Conservation (phyloP, 768 basidiomycete species). For the Saitozyma podzolica region DNA sequence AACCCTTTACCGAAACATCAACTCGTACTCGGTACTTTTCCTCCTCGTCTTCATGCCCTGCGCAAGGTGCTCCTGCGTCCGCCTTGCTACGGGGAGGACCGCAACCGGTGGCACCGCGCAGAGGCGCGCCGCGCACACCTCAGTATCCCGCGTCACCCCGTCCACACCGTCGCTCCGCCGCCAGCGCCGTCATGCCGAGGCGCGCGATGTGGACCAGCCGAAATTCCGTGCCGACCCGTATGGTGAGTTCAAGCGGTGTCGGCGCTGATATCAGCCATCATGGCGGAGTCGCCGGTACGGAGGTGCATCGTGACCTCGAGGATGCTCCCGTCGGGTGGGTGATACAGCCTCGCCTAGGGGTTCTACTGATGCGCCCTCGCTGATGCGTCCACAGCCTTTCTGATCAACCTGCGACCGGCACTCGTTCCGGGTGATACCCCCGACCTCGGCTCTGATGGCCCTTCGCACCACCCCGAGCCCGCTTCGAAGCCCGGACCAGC, state of each 20-base stretch:
- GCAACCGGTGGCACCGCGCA: too few relatives aligned
- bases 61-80: too few relatives aligned
- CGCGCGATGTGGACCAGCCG: not conserved
- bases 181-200: not conserved
- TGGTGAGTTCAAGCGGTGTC: not conserved
- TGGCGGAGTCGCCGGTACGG: slow-evolving; percentile 9
- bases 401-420: not conserved
- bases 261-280: not conserved
- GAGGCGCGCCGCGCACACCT: too few relatives aligned
- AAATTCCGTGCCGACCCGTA: not conserved
- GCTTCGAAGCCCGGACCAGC: not conserved
- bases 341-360: not conserved
- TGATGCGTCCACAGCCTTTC: not conserved
- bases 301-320: slow-evolving; percentile 14
- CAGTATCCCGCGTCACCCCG: not conserved
- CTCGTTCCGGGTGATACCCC: not conserved
- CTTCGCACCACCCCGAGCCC: too few relatives aligned
- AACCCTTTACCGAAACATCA: too few relatives aligned
- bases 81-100: too few relatives aligned
- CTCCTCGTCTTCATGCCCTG: too few relatives aligned
- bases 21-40: too few relatives aligned
- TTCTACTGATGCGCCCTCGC: not conserved
- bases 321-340: slow-evolving; percentile 7
- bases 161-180: not conserved
- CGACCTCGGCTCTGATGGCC: too few relatives aligned